These are phyloP conservation scores for Prunus dulcis DNA, from an alignment of 306 rosid genomes.

Conservation along the genomic window DNA sequence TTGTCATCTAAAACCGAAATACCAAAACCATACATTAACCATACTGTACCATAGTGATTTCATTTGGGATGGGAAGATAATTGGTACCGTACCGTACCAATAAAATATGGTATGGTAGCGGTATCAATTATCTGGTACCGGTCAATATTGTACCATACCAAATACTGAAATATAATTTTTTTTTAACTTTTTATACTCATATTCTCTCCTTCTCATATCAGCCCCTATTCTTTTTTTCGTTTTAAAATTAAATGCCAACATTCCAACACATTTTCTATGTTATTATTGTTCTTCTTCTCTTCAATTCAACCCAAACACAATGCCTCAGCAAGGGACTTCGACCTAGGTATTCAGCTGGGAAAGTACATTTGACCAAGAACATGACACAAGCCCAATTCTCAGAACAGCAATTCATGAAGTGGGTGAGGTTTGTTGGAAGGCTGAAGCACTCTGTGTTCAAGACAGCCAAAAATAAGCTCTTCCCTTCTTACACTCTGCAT, in stretches of 20 bases:
- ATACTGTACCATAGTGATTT: too few species aligned
- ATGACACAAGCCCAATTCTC: constrained; percentile 48
- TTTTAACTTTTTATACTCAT: not conserved
- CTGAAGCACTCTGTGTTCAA: constrained; percentile 71
- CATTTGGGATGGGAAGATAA: too few species aligned
- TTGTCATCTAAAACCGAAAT: too few species aligned
- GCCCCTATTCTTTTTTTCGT: constrained; percentile 23
- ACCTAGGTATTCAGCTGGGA: constrained; percentile 32
- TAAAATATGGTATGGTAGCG: too few species aligned
- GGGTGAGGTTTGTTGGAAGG: constrained; percentile 80
- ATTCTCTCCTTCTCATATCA: constrained; percentile 1
- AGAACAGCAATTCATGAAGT: constrained; percentile 77
- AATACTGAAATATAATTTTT: too few species aligned
- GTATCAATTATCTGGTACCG: too few species aligned
- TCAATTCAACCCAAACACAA: constrained; percentile 30
- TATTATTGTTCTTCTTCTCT: constrained; percentile 41
- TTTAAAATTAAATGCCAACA: constrained; percentile 48
- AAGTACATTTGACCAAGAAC: constrained; percentile 22
- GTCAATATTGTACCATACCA: too few species aligned
- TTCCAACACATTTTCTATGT: constrained; percentile 23
- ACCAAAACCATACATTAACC: too few species aligned
- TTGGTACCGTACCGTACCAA: too few species aligned
- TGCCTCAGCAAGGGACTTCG: constrained; percentile 61
- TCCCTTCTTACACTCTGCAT: constrained; percentile 71
- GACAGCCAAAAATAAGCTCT: constrained; percentile 72